These are phyloP conservation scores for Bacterosira constricta DNA, from an alignment of 108 stramenopile genomes.

Conservation along the genomic window DNA sequence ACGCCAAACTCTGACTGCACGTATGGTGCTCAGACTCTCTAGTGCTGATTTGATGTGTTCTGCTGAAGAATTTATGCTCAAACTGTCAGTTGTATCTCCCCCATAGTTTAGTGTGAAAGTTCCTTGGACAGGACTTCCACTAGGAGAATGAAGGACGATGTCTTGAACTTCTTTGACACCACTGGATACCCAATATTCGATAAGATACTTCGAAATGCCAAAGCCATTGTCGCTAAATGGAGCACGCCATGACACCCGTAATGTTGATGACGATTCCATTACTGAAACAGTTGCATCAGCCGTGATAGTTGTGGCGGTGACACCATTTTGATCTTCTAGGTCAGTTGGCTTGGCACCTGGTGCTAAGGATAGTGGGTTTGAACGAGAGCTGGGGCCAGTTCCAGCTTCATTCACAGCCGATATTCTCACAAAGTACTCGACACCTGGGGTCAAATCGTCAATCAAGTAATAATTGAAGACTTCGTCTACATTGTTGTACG, in stretches of 20 bases:
- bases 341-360: constrained; percentile 55
- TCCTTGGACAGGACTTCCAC: constrained; percentile 22
- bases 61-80: constrained; percentile 58
- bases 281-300: constrained; percentile 57
- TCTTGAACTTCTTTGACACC: constrained; percentile 56
- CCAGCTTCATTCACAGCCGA: constrained; percentile 45
- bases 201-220: constrained; percentile 50
- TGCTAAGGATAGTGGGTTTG: constrained; percentile 35
- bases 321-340: constrained; percentile 46
- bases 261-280: constrained; percentile 62
- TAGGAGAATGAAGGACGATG: constrained; percentile 22
- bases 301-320: constrained; percentile 45
- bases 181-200: constrained; percentile 72
- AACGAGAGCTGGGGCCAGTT: constrained; percentile 24
- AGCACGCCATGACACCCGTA: constrained; percentile 60
- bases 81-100: constrained; percentile 22
- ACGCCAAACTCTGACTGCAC: constrained; percentile 58
- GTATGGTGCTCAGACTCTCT: constrained; percentile 55
- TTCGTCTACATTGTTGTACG: constrained; percentile 21
- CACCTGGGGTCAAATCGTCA: constrained; percentile 19
- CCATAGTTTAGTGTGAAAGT: constrained; percentile 35
- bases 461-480: constrained; percentile 22
- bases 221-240: constrained; percentile 63
- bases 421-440: constrained; percentile 30
- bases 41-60: constrained; percentile 52